phyloP scores from a whole-genome alignment of 768 basidiomycete genomes.

The Leucogyrophana mollusca region DNA sequence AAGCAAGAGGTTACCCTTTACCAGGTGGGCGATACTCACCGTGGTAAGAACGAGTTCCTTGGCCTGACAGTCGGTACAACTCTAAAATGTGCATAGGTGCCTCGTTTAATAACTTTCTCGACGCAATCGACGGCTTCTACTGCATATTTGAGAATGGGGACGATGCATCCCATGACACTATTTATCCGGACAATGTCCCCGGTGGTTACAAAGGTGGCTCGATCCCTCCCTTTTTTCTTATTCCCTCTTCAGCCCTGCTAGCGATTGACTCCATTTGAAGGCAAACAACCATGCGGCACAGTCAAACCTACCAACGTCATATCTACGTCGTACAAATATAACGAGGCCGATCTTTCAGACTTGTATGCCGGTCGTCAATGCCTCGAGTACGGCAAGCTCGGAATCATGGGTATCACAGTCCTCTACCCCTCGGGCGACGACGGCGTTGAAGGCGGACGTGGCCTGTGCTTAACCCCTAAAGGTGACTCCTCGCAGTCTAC shows the following conservation, averaged over 20 bases:
- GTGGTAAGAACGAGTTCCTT: conserved; percentile 19
- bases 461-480: conserved; percentile 37
- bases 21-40: conserved; percentile 31
- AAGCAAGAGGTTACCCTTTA: conserved; percentile 28
- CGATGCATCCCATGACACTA: conserved; percentile 32
- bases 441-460: conserved; percentile 37
- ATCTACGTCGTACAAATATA: conserved; percentile 37
- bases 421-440: conserved; percentile 40
- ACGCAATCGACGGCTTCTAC: conserved; percentile 41
- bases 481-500: conserved; percentile 16
- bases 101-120: conserved; percentile 43
- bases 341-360: conserved; percentile 35
- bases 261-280: conserved; percentile 4
- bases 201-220: conserved; percentile 39
- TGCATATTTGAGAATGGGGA: conserved; percentile 48
- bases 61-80: no score
- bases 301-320: conserved; percentile 40
- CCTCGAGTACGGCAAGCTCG: conserved; percentile 47
- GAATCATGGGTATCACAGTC: conserved; percentile 47
- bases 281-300: conserved; percentile 34
- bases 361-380: conserved; percentile 43
- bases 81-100: conserved; percentile 27
- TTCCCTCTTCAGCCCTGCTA: no score
- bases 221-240: neutral
- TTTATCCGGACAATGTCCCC: conserved; percentile 39